These are phyloP conservation scores for Agastache rugosa DNA, from an alignment of 257 asterid species.

Conservation along the genomic window DNA sequence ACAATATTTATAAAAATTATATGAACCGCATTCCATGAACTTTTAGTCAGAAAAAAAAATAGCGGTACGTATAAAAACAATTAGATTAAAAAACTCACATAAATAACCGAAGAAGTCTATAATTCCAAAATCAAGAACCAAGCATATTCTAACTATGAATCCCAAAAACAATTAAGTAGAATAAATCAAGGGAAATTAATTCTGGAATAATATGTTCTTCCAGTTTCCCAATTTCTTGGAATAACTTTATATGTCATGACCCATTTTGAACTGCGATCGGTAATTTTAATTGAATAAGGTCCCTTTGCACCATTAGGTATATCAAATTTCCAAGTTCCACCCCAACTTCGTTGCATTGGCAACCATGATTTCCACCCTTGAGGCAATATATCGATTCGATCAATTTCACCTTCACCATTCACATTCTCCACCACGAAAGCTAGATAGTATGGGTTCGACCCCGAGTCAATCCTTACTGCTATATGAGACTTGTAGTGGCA, in stretches of 20 bases:
- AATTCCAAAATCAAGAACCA: not conserved
- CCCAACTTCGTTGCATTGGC: constrained; percentile 41
- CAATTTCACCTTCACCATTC: constrained; percentile 54
- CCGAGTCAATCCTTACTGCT: constrained; percentile 32
- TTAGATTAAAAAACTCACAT: too few relatives aligned
- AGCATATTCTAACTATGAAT: not conserved
- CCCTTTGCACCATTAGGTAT: not conserved
- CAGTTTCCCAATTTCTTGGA: constrained; percentile 23
- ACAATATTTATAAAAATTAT: too few relatives aligned
- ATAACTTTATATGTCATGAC: not conserved
- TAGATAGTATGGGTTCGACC: constrained; percentile 41
- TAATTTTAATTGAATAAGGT: constrained; percentile 43
- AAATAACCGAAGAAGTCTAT: too few relatives aligned
- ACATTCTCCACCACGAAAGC: constrained; percentile 37
- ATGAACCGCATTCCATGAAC: too few relatives aligned
- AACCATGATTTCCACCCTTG: constrained; percentile 25
- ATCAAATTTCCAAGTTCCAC: constrained; percentile 37
- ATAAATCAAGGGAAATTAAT: constrained; percentile 21
- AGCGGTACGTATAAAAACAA: too few relatives aligned
- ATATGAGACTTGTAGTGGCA: constrained; percentile 36
- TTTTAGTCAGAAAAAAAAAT: too few relatives aligned
- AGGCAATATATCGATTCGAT: constrained; percentile 30
- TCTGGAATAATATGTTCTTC: constrained; percentile 15
- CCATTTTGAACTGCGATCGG: not conserved
- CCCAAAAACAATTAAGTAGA: not conserved